Evolutionary conservation across 257 asterid species (phyloP).

Genomic region (Plantago elongata): DNA sequence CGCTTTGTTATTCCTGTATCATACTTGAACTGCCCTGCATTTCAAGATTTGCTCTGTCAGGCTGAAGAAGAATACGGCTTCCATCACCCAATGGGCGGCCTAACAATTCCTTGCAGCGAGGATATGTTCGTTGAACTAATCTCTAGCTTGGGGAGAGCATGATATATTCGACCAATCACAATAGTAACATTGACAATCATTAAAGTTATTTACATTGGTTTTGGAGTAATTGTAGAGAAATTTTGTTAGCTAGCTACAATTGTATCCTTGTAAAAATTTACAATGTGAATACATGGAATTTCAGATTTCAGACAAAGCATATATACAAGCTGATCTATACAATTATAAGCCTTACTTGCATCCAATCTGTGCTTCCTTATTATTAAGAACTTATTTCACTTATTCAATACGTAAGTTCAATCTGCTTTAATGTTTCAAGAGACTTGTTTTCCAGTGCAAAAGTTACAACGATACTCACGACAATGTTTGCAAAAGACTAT

Average conservation of each 20-base stretch:
- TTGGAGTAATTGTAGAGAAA: too few species aligned
- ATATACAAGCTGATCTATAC: too few species aligned
- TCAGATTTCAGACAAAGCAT: too few species aligned
- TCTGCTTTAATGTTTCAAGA: too few species aligned
- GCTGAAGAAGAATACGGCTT: constrained; percentile 23
- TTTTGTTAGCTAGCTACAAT: neutral
- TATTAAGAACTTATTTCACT: too few species aligned
- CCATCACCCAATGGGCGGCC: constrained; percentile 32
- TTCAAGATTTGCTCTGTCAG: constrained; percentile 22
- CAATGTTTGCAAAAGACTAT: too few species aligned
- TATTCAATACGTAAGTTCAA: too few species aligned
- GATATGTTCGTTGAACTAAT: constrained; percentile 20
- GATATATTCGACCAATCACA: neutral
- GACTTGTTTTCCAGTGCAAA: too few species aligned
- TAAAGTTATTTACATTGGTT: neutral
- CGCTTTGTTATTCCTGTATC: constrained; percentile 17
- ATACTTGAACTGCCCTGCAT: constrained; percentile 17
- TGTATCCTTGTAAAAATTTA: neutral
- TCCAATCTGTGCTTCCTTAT: too few species aligned
- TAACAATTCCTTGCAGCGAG: constrained; percentile 23
- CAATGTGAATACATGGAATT: neutral
- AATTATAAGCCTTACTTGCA: too few species aligned
- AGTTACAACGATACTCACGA: too few species aligned
- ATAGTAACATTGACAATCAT: neutral
- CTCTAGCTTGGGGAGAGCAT: constrained; percentile 13